Evolutionary conservation across 2,329 filamentous ascomycete species (phyloP), one percentile per base, ranked within the genome.

Genomic region (Metarhizium robertsii): DNA sequence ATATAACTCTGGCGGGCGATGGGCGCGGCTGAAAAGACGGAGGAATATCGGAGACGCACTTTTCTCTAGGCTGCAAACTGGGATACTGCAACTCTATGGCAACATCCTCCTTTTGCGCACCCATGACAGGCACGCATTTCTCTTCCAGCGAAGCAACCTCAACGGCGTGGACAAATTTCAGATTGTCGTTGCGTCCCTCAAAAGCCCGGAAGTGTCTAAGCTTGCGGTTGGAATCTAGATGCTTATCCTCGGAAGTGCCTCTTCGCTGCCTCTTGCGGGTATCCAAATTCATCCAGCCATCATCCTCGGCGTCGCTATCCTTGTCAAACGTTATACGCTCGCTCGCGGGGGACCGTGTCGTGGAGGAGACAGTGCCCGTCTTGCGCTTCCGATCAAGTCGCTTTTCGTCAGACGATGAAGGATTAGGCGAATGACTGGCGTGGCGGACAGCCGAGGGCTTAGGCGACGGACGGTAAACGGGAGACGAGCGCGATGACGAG

Each of bases 31-130:
- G 10, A 18, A 30, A 18, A 45, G 34, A n/a, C 45, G 42, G 25
- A 38, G 43, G 8, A n/a, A 34, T 55, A 45, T 40, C 8, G 29
- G 20, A 13, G 30, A 58, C 72, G 64, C 74, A 88, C 84, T 79
- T 83, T 71, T 94, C 89, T 53, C 80, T 80, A 52, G 79, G 78
- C 55, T 83, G 80, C 59, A 79, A 75, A 68, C 89, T 92, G 10
- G 94, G 92, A 70, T 97, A 97, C 69, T 94, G 88, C 62, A 97
- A 73, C 65, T 85, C 76, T 57, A 95, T 81, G 11, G 71, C 73
- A 6, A 84, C 76, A 56, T 83, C 78, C 57, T 83, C 75, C 50
- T 75, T 71, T 50, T 72, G 70, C 2, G 76, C 73, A 43, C 75
- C 74, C 57, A 80, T 72, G 13, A 77, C 75, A 1, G 76, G 75